Conservation (phyloP, 129 eudicot genomes). For the Chrysanthemum lavandulifolium region DNA sequence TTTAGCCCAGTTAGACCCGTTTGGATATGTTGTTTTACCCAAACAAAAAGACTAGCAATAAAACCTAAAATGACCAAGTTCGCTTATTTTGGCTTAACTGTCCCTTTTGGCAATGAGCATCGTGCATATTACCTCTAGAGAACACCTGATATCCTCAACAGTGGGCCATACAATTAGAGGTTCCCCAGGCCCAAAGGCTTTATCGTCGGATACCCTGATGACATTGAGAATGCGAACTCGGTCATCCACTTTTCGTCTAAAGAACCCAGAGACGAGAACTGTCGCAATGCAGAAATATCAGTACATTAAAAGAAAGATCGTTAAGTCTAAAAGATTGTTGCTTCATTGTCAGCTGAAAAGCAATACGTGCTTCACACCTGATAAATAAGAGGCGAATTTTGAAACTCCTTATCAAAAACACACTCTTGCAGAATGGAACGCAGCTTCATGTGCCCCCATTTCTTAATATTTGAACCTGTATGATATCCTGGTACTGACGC, state of each 20-base stretch:
- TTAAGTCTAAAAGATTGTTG: neutral
- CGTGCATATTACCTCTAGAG: slow-evolving; percentile 67
- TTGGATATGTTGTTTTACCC: neutral
- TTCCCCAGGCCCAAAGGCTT: slow-evolving; percentile 79
- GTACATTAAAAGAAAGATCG: slow-evolving; percentile 4
- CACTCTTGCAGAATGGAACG: slow-evolving; percentile 74
- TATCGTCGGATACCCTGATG: slow-evolving; percentile 84
- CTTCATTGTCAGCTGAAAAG: neutral
- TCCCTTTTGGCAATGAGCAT: neutral
- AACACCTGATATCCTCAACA: slow-evolving; percentile 95
- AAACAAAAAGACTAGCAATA: too few species aligned
- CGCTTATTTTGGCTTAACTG: too few species aligned
- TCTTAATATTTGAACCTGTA: slow-evolving; percentile 70
- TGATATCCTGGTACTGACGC: slow-evolving; percentile 98
- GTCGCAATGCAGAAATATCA: slow-evolving; percentile 23
- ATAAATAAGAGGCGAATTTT: slow-evolving; percentile 79
- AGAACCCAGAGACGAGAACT: slow-evolving; percentile 97
- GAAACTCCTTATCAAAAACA: slow-evolving; percentile 69
- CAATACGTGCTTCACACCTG: slow-evolving; percentile 53
- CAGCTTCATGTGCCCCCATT: slow-evolving; percentile 99
- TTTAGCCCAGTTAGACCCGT: too few species aligned
- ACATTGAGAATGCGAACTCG: slow-evolving; percentile 80
- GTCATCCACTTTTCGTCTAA: slow-evolving; percentile 99
- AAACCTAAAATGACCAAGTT: too few species aligned
- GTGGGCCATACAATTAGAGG: slow-evolving; percentile 91